Evolutionary conservation across 768 basidiomycete species (phyloP), one percentile per base, ranked within the genome.

Genomic region (Rhodosporidiobolus odoratus): DNA sequence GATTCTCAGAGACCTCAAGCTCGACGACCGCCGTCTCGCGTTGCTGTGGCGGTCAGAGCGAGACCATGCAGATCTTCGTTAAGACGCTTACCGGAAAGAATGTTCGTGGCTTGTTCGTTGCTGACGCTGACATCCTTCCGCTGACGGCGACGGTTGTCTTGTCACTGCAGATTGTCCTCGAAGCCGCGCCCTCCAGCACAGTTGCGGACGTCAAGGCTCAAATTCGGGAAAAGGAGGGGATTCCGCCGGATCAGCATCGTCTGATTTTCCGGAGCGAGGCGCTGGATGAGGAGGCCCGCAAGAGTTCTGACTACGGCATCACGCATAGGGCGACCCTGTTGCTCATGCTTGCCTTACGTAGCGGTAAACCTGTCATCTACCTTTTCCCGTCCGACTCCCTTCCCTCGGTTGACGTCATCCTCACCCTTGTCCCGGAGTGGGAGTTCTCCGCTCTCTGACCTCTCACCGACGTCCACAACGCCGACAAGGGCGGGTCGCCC

Each of bases 211-310:
- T 92, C 23, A 93, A 92, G 84, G 86, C 88, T 53, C 91, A 91
- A 85, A 92, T 94, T 45, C 91, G 92, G 78, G 90, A 92, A 78
- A 92, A 92, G 82, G 90, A 92, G 76, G 91, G 88, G 70, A 94
- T 93, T 73, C 92, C 91, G 65, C 91, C 90, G 7, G 91, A 91
- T 75, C 90, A 91, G 77, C 90, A 92, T 76, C 89, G 91, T 83
- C 27, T 92, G 12, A 92, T 92, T 79, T 92, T 92, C 73, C 91
- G 90, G 27, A 91, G 91, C 35, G 92, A 92, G 81, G 90, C 92
- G 78, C 82, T 93, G 4, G 91, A 92, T 73, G 91, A 92, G 74
- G 90, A 90, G 15, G 90, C 16, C 13, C 10, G 17, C 9, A 34
- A 17, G 34, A 4, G 12, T 25, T 13, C 12, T 17, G 15, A 92